Evolutionary conservation across 192 early-diverging fungal genomes (phyloP).

Genomic region (Coemansia sp.): DNA sequence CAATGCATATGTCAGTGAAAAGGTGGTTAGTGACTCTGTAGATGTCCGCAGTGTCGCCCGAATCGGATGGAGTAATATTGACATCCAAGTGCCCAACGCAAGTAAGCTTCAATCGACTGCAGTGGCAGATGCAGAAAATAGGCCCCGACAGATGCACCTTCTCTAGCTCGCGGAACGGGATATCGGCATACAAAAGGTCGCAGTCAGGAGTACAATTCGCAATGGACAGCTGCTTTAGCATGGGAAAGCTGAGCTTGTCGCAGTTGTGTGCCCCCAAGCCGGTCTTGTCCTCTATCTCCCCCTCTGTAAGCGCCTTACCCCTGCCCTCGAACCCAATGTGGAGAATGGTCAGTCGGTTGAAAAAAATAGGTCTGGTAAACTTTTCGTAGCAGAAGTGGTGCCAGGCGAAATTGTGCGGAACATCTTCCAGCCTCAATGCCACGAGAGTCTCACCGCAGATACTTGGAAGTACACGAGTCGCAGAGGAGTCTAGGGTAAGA

Average conservation of each 20-base stretch:
- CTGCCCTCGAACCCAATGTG: no score
- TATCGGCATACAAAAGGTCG: no score
- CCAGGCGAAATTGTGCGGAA: not conserved
- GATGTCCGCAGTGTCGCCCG: not conserved
- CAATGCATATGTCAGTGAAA: no score
- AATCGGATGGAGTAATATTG: not conserved
- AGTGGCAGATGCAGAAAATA: not conserved
- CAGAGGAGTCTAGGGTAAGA: not conserved
- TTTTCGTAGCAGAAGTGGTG: not conserved
- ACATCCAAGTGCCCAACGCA: not conserved
- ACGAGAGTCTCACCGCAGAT: not conserved
- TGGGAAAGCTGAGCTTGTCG: no score
- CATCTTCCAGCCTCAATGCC: not conserved
- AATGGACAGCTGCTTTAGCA: no score
- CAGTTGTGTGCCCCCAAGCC: not conserved
- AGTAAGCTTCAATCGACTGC: not conserved
- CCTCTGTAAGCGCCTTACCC: no score
- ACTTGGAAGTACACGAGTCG: no score
- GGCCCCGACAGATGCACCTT: not conserved
- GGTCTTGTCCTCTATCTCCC: not conserved
- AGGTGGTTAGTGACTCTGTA: no score
- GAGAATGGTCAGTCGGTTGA: not conserved
- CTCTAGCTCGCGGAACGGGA: no score
- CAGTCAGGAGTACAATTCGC: no score
- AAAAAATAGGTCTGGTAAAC: not conserved